A percentile compares a stretch with the other conserved stretches of the same genome.
phyloP scores from a whole-genome alignment of 176 grass and related monocot genomes.

The Leersia perrieri region DNA sequence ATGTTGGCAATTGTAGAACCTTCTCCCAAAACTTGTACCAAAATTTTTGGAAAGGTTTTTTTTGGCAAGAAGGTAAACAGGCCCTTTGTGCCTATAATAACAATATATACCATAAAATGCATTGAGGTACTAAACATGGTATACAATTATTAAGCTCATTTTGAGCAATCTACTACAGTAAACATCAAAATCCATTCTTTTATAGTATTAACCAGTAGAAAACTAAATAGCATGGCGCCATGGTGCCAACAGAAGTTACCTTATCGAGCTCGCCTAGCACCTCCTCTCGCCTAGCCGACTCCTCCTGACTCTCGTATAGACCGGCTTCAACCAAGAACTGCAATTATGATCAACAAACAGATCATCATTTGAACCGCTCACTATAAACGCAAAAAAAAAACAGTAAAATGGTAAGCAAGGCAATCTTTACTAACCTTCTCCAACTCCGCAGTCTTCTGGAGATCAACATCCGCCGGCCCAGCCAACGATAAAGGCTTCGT shows the following conservation, averaged over 20 bases:
- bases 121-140: neutral
- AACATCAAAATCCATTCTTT: neutral
- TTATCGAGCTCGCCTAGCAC: conserved; percentile 74
- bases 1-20: too few relatives aligned
- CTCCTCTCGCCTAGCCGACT: conserved; percentile 60
- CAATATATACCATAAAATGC: neutral
- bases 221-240: too few relatives aligned
- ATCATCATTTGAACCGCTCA: neutral
- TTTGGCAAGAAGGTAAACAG: too few relatives aligned
- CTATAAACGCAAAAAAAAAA: neutral
- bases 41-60: too few relatives aligned
- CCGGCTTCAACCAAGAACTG: conserved; percentile 71
- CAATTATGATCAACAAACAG: neutral
- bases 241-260: conserved; percentile 49
- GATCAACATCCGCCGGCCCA: conserved; percentile 59
- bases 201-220: neutral
- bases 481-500: conserved; percentile 65
- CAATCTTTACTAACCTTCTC: conserved; percentile 38
- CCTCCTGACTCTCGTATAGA: conserved; percentile 63
- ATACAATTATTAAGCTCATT: neutral
- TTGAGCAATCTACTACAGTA: neutral
- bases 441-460: conserved; percentile 54
- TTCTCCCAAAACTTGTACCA: too few relatives aligned
- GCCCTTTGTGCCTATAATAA: too few relatives aligned
- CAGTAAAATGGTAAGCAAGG: neutral